Conservation (phyloP, 345 rosid species). For the Psidium guajava region DNA sequence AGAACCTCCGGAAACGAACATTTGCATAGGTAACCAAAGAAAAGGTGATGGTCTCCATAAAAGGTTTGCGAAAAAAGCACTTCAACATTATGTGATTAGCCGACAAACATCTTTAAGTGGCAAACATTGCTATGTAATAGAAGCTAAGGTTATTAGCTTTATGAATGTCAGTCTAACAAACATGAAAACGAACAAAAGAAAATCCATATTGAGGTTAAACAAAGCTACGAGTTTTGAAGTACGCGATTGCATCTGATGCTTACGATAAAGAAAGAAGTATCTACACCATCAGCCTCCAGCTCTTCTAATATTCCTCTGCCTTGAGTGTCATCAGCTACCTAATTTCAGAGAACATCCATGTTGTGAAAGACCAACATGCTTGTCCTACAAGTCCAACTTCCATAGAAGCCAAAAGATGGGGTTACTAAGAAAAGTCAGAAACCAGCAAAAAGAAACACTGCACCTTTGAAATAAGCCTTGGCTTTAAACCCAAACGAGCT, state of each 20-base stretch:
- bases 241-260: background rate
- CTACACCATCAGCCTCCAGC: conserved; percentile 50
- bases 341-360: background rate
- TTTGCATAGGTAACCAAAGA: background rate
- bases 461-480: conserved; percentile 63
- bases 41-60: background rate
- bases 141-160: background rate
- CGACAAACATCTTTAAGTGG: background rate
- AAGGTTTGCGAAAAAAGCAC: background rate
- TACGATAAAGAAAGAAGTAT: conserved; percentile 59
- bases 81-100: background rate
- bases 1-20: background rate
- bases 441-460: background rate
- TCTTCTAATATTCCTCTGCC: conserved; percentile 46
- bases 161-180: background rate
- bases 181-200: background rate
- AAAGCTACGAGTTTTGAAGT: background rate
- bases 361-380: background rate
- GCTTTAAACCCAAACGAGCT: conserved; percentile 57
- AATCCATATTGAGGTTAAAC: background rate
- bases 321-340: conserved; percentile 52
- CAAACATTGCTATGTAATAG: background rate
- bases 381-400: background rate
- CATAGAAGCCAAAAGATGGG: background rate
- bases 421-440: background rate